Evolutionary conservation across 2,329 filamentous ascomycete species (phyloP).

Genomic region (Taxawa tesnikishii): DNA sequence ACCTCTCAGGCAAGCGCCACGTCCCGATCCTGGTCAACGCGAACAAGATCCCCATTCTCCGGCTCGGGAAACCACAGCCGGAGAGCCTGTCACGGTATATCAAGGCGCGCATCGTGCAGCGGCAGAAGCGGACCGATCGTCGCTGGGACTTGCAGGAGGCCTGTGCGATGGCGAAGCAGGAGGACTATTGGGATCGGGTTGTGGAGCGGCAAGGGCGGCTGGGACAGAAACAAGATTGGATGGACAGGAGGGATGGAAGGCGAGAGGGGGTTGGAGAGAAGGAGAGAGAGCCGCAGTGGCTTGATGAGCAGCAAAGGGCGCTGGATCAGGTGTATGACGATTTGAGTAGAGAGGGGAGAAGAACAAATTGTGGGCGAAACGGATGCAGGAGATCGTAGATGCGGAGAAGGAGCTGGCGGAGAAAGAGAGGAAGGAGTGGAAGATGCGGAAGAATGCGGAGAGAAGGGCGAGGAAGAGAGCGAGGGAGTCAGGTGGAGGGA

Average conservation of each 20-base stretch:
- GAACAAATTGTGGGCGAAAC: slow-evolving; percentile 20
- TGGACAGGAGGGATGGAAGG: slow-evolving; percentile 7
- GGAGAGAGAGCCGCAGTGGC: slow-evolving; percentile 18
- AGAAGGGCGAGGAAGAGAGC: slow-evolving; percentile 6
- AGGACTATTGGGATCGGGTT: slow-evolving; percentile 38
- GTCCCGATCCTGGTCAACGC: slow-evolving; percentile 48
- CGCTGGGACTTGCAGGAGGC: slow-evolving; percentile 30
- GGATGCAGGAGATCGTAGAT: slow-evolving; percentile 36
- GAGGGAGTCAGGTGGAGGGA: slow-evolving; percentile 1
- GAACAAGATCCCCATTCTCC: slow-evolving; percentile 50
- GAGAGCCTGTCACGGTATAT: slow-evolving; percentile 45
- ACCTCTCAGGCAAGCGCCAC: slow-evolving; percentile 39
- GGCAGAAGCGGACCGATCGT: slow-evolving; percentile 28
- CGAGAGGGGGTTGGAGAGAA: slow-evolving; percentile 1
- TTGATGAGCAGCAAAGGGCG: slow-evolving; percentile 12
- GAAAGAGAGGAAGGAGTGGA: slow-evolving; percentile 19
- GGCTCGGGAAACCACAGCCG: slow-evolving; percentile 55
- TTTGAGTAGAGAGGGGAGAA: slow-evolving; percentile 10
- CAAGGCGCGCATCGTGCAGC: slow-evolving; percentile 34
- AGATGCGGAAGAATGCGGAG: slow-evolving; percentile 6
- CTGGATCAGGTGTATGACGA: slow-evolving; percentile 6
- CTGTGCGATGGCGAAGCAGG: slow-evolving; percentile 23
- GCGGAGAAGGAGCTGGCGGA: slow-evolving; percentile 32
- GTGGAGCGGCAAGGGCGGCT: too few relatives aligned
- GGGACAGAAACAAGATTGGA: slow-evolving; percentile 4